Base-by-base conservation (phyloP, 495 filamentous ascomycete genomes). In the Trichoderma asperelloides region DNA sequence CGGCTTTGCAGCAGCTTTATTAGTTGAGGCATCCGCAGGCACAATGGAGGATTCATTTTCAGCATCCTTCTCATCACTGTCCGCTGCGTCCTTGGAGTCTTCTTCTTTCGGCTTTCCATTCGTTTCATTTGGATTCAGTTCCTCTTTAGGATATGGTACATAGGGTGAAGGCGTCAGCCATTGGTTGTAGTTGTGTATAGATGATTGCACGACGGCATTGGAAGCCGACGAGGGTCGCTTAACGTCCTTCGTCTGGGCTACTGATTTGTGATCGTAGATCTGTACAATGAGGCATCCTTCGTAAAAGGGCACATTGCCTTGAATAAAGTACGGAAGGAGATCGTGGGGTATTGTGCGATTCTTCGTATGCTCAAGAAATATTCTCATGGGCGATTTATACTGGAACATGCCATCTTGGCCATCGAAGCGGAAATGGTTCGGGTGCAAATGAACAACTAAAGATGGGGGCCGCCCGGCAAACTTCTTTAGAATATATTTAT, bases 271-370 rank as follows among this genome's bases (percentile, higher is more conserved):
- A 77, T 97, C 90, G 68, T 95, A 84, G 5, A 97, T 81, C 73
- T 96, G 88, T 57, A 98, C 93, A 69, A 99, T 98, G 64, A 99
- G 82, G 74, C 94, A 96, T 23, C 91, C 93, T 74, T 99, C 95
- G 72, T 98, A 99, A 71, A 96, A 98, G n/a, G 78, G 81, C 28
- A 97, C 88, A 9, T 83, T 85, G 21, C 79, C 78, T 28, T 85
- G 80, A 40, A 86, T 83, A 37, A 98, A 74, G 63, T 82, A 79
- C n/a, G 78, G 78, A 2, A 87, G 69, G 62, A 88, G 72, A 21
- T 84, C 82, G 71, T 87, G 80, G 25, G 82, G 83, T 18, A 86
- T 71, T 1, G 82, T 82, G 18, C 81, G 76, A 16, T 39, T 72
- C 68, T 74, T 75, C 16, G 85, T 71, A 76, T 96, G 91, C 70